A percentile compares a stretch with the other conserved stretches of the same genome.
These are phyloP conservation scores for Lasiosphaeriaceae sp. DNA, from an alignment of 495 filamentous ascomycete species.

Conservation along the genomic window DNA sequence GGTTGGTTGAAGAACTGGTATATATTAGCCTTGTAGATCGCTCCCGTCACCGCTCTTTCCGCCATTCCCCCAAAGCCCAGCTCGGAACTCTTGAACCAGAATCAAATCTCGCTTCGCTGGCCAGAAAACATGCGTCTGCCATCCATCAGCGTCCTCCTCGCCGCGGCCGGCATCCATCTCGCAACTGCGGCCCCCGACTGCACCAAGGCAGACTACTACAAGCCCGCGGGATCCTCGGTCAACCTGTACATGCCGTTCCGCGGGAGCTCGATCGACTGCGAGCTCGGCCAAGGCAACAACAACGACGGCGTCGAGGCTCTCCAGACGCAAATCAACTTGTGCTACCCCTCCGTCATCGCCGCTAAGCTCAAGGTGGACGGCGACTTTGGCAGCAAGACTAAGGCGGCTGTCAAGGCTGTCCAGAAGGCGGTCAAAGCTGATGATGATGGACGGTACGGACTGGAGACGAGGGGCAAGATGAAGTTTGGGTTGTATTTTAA, in stretches of 20 bases:
- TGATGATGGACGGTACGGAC: conserved; percentile 1
- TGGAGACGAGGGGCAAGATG: conserved; percentile 8
- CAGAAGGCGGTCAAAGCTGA: conserved; percentile 3
- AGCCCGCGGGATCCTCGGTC: not conserved
- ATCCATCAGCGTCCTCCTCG: not conserved
- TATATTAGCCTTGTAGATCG: not conserved
- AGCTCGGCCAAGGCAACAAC: conserved; percentile 5
- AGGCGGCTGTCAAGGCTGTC: conserved; percentile 1
- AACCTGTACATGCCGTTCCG: conserved; percentile 12
- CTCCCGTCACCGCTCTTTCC: not conserved
- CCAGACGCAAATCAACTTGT: conserved; percentile 12
- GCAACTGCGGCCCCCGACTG: conserved; percentile 5
- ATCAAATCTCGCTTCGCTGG: no score
- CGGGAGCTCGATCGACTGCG: conserved; percentile 11
- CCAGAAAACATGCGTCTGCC: conserved; percentile 11
- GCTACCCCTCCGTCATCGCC: conserved; percentile 5
- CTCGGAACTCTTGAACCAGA: not conserved
- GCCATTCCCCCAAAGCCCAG: not conserved
- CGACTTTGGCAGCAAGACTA: conserved; percentile 11
- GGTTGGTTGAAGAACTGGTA: not conserved
- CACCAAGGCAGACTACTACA: conserved; percentile 6
- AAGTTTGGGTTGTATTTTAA: conserved; percentile 15
- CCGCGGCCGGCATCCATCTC: no score
- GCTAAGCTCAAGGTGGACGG: conserved; percentile 11
- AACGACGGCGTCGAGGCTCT: conserved; percentile 8